Base-by-base conservation (phyloP, 345 rosid genomes). In the Eucalyptus cloeziana region DNA sequence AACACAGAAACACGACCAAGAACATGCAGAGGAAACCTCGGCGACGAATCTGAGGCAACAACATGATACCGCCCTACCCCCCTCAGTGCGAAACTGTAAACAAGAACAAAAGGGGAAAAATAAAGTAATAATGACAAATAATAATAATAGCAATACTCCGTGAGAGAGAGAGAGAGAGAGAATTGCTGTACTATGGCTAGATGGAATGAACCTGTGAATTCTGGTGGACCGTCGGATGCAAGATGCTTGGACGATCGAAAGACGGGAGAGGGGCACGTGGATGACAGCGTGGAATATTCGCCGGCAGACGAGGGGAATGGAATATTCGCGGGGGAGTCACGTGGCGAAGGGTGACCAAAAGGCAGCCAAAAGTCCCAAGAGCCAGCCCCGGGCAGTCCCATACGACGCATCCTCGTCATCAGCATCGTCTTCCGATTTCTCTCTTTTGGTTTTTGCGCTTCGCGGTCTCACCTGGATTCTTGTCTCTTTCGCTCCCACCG, bases 11-110 rank as follows among this genome's bases (percentile, higher is more conserved):
- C 52, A 67, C 85, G 49, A 87, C 49, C 50, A 88, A 71, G 89
- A 91, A 93, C 93, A 91, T 89, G 90, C n/a, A 44, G 95, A 95
- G 95, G 87, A 91, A 95, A 92, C 88, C 90, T 89, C 95, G 96
- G 95, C 95, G 94, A 90, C 90, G 95, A 94, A 94, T 94, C 95
- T 93, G 90, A 93, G 86, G 91, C 89, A 76, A 88, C 94, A 88
- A 86, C 94, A 88, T 62, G 58, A 14, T 40, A 40, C 85, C 69
- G 16, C 69, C 17, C 27, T 13, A 3, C 47, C 47, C 30, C 13
- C 13, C 54, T 79, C 43, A 11, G 52, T n/a, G 21, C 67, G 87
- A 8, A 12, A 64, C 45, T 51, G 52, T 33, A 81, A 69, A 49
- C 44, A 33, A 80, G 24, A 37, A 44, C 49, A 13, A 27, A 10